Conservation (phyloP, 2,329 filamentous ascomycete species). For the Fusarium dimerum region DNA sequence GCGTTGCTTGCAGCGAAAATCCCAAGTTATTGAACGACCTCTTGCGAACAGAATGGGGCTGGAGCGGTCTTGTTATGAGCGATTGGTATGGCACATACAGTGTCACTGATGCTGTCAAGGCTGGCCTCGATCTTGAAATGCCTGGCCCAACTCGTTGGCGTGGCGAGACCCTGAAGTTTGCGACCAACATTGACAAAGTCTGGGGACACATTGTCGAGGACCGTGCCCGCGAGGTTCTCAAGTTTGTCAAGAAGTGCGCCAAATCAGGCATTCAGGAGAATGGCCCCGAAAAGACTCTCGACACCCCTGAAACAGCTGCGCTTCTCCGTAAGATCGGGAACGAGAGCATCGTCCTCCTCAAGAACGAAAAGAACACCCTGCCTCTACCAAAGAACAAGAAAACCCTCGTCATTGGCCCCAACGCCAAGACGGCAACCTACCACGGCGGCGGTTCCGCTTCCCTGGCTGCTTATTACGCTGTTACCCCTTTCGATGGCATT, state of each 20-base stretch:
- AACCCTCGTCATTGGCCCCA: slow-evolving; percentile 58
- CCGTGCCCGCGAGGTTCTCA: slow-evolving; percentile 57
- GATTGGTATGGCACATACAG: slow-evolving; percentile 62
- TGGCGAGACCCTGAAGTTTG: slow-evolving; percentile 53
- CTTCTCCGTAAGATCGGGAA: slow-evolving; percentile 66
- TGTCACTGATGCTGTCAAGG: slow-evolving; percentile 50
- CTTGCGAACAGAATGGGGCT: slow-evolving; percentile 58
- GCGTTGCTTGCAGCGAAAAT: slow-evolving; percentile 56
- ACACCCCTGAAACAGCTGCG: slow-evolving; percentile 63
- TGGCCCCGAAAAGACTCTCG: slow-evolving; percentile 52
- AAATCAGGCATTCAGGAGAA: slow-evolving; percentile 55
- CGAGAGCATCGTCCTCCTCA: slow-evolving; percentile 72
- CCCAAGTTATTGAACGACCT: slow-evolving; percentile 50
- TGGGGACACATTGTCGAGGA: slow-evolving; percentile 56
- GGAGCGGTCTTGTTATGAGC: slow-evolving; percentile 58
- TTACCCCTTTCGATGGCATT: slow-evolving; percentile 74
- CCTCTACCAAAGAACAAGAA: slow-evolving; percentile 65
- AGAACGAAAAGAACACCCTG: slow-evolving; percentile 66
- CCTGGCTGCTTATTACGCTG: slow-evolving; percentile 62
- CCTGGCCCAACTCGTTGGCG: slow-evolving; percentile 55
- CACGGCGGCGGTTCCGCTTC: slow-evolving; percentile 68
- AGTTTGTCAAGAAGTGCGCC: slow-evolving; percentile 59
- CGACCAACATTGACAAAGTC: slow-evolving; percentile 58
- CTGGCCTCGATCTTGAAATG: slow-evolving; percentile 62
- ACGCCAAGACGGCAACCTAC: slow-evolving; percentile 57